A percentile compares a stretch with the other conserved stretches of the same genome.
These are phyloP conservation scores for Solanum etuberosum DNA, from an alignment of 257 asterid genomes.

Conservation along the genomic window DNA sequence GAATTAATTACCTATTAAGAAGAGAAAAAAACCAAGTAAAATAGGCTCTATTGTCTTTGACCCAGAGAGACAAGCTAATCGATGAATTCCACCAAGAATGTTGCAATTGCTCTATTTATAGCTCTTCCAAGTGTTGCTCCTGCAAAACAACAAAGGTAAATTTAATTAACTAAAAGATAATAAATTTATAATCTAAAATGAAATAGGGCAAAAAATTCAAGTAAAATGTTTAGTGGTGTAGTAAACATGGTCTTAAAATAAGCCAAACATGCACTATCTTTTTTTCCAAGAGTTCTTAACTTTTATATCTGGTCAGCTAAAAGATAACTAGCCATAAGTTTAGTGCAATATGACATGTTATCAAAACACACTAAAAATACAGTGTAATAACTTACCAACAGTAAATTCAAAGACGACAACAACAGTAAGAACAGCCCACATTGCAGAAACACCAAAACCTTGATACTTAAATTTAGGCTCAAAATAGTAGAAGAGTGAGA, in stretches of 20 bases:
- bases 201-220: too few species aligned
- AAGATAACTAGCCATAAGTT: neutral
- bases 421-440: constrained; percentile 81
- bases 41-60: constrained; percentile 45
- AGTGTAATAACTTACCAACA: constrained; percentile 26
- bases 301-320: neutral
- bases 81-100: constrained; percentile 50
- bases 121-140: constrained; percentile 89
- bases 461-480: constrained; percentile 36
- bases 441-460: constrained; percentile 52
- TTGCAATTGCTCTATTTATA: constrained; percentile 56
- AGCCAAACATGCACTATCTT: neutral
- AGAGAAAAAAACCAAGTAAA: constrained; percentile 45
- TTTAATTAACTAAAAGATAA: too few species aligned
- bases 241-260: too few species aligned
- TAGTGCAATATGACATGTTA: too few species aligned
- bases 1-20: constrained; percentile 38
- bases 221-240: too few species aligned
- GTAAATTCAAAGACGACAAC: constrained; percentile 65
- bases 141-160: neutral
- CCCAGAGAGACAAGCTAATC: constrained; percentile 40
- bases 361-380: too few species aligned
- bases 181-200: neutral
- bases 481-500: constrained; percentile 54
- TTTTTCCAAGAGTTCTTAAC: too few species aligned